Base-by-base conservation (phyloP, 495 filamentous ascomycete genomes). In the Xylaria grammica region DNA sequence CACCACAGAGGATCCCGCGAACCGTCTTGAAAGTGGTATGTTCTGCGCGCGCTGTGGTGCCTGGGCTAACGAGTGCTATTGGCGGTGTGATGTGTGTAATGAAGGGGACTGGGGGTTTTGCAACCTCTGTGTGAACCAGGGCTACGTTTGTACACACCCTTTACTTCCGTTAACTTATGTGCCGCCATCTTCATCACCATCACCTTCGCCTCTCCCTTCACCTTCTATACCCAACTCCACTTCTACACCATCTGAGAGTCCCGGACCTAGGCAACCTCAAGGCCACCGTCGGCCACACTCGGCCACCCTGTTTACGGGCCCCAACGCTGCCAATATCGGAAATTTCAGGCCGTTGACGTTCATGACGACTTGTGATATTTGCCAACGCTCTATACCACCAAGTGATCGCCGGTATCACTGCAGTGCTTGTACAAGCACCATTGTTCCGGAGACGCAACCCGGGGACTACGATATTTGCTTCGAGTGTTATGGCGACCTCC, bases 91-190 rank as follows among this genome's bases (percentile, higher is more conserved):
- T 59, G 67, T 80, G 40, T 97, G 93, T 76, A 96, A 96, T 68
- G 89, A 94, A 58, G 93, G 91, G 27, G 92, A 93, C 69, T 97
- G 93, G 93, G 93, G 93, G 0, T 97, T 91, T 69, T 97, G 93
- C 77, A 89, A 89, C 63, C 71, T 76, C 60, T 97, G 93, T 70
- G 91, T 96, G 29, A 91, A 91, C 49, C 86, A 86, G 74, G 91
- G 88, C 13, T 81, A 81, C 46, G 87, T 86, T 66, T 97, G 93
- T 77, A 90, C 87, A 0, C 93, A 97, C 69, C 78, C 87, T 0
- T 78, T 97, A 0, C 79, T 94, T 1, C 90, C 93, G 3, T 76
- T 94, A 11, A 71, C 75, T 7, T 83, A 82, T 58, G 64, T 70
- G 26, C 58, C 69, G 19, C 64, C 72, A 4, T 26, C 46, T 15